These are phyloP conservation scores for Penicillium chermesinum DNA, from an alignment of 495 filamentous ascomycete genomes.

Conservation along the genomic window DNA sequence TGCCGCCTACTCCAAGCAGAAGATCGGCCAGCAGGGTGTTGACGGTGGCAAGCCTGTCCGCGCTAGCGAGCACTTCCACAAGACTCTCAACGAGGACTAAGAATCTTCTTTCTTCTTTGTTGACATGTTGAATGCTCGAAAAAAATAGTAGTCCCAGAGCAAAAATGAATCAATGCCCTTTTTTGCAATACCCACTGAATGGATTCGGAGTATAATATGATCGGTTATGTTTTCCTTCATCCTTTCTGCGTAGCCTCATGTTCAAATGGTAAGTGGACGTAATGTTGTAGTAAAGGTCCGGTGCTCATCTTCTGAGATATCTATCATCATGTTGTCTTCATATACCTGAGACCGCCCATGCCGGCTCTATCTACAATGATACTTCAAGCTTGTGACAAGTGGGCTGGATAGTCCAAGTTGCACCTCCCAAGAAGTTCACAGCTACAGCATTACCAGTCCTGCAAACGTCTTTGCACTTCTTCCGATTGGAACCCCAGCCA, in stretches of 20 bases:
- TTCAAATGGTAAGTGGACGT: no score
- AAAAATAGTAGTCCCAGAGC: conserved; percentile 28
- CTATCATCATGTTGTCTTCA: no score
- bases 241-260: conserved; percentile 1
- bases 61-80: conserved; percentile 45
- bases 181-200: conserved; percentile 31
- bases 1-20: conserved; percentile 74
- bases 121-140: conserved; percentile 15
- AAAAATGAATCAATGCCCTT: conserved; percentile 32
- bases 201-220: conserved; percentile 31
- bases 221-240: conserved; percentile 21
- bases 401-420: no score
- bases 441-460: no score
- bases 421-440: no score
- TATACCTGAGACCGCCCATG: no score
- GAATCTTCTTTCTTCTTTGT: conserved; percentile 16
- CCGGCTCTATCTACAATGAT: no score
- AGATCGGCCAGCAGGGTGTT: conserved; percentile 61
- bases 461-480: no score
- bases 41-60: conserved; percentile 50
- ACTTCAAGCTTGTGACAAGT: no score
- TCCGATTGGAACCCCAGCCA: no score
- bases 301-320: no score
- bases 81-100: conserved; percentile 53
- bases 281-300: no score